Conservation (phyloP, 1,284 basidiomycete species). For the Tylopilus sp. region DNA sequence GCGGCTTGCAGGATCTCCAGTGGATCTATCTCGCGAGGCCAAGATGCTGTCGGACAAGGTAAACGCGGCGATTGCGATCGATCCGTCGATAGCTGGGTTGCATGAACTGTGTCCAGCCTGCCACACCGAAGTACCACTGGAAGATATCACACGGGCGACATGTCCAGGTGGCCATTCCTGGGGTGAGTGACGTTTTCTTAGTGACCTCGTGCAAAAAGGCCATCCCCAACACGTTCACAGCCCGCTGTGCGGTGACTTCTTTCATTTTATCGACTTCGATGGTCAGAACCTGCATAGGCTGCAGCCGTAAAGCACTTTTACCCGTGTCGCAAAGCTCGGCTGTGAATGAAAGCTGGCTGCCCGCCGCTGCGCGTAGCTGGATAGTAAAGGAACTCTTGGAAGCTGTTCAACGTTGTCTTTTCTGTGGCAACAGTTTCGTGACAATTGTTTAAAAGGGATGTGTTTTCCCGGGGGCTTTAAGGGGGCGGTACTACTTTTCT, state of each 20-base stretch:
- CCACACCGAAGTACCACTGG: conserved; percentile 49
- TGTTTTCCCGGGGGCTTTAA: conserved; percentile 19
- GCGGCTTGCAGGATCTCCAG: conserved; percentile 44
- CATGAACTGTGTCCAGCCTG: conserved; percentile 71
- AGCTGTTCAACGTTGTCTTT: conserved; percentile 58
- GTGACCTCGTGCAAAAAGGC: conserved; percentile 20
- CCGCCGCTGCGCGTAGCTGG: conserved; percentile 53
- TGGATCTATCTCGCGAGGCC: conserved; percentile 51
- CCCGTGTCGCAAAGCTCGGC: conserved; percentile 39
- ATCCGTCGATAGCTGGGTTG: conserved; percentile 35
- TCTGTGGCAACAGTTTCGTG: conserved; percentile 67
- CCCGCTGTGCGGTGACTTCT: conserved; percentile 67
- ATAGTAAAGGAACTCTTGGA: conserved; percentile 60
- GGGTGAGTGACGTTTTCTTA: conserved; percentile 40
- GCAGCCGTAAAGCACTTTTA: conserved; percentile 65
- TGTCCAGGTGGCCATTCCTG: conserved; percentile 68
- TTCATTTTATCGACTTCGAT: conserved; percentile 64
- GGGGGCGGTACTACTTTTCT: conserved; percentile 28
- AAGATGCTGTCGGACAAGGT: conserved; percentile 42
- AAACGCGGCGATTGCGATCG: conserved; percentile 33
- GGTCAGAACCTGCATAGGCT: conserved; percentile 68
- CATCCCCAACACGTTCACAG: conserved; percentile 37
- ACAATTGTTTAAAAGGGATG: conserved; percentile 40
- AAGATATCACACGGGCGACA: conserved; percentile 52
- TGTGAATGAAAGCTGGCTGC: conserved; percentile 37